Evolutionary conservation across 352 stramenopile genomes (phyloP), one percentile per base, ranked within the genome.

Genomic region (Phytophthora syringae): DNA sequence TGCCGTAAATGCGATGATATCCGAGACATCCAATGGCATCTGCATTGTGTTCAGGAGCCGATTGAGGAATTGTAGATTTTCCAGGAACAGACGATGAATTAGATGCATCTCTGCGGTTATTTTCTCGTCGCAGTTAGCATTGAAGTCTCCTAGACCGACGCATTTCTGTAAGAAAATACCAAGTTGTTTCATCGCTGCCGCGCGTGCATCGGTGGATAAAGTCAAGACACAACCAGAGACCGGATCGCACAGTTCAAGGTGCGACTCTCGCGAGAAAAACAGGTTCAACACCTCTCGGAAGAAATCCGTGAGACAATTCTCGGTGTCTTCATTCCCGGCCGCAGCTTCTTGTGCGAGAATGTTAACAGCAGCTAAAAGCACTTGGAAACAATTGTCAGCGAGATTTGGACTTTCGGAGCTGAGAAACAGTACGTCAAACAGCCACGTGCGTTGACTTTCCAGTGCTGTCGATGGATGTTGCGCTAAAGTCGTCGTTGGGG

Each of bases 401-500:
- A 86, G 62, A 2, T 64, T 30, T 3, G 60, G 21, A 12, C 58
- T 71, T 28, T 64, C 67, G 7, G 78, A 55, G 22, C 58, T 81
- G 20, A 92, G 65, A 16, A 88, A 78, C 5, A 87, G 20, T 4
- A 82, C 24, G 45, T 92, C 82, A 50, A 93, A 90, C 0, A 93
- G 36, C 82, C 82, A 90, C 1, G 67, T 84, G 11, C 84, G 70
- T 20, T 72, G 62, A 11, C 24, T 58, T 67, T 75, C 67, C 6
- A 71, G 58, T 13, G 20, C 27, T 27, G 42, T 25, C 36, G 55
- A 55, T 28, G 58, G 42, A 21, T 34, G 24, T 13, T 50, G 62
- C 5, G 53, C 1, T 11, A 40, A 20, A 11, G 63, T 55, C 0
- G 15, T 18, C 2, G 42, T 62, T 9, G 76, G 68, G 21, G 54